Base-by-base conservation (phyloP, 352 stramenopile genomes). In the Pythium utonaiense region DNA sequence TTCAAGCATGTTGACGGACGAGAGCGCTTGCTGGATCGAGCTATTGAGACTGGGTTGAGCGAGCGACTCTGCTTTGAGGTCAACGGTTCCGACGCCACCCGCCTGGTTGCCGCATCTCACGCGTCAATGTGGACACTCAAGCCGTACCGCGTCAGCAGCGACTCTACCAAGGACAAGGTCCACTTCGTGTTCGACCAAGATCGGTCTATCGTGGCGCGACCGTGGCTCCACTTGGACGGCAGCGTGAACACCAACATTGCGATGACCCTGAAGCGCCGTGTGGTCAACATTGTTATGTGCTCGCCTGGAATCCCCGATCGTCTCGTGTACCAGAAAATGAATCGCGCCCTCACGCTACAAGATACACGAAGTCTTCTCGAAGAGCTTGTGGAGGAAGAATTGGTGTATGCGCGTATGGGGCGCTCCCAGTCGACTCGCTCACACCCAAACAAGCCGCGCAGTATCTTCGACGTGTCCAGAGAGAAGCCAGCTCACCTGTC, bases 251-350 rank as follows among this genome's bases (percentile, higher is more conserved):
- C 64, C 0, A 75, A 70, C 12, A 70, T 85, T 2, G 59, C 74
- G 25, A 54, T 92, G 19, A 64, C 73, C 47, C 57, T 95, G 22
- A 95, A 95, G 63, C 76, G 80, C 24, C 85, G 89, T 62, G 69
- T 92, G 12, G 78, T 90, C 17, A 95, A 91, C 58, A 89, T 92
- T 30, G 69, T 93, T 17, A 85, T 91, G 73, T 88, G 74, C 41
- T 77, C 54, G 0, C 86, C 86, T 24, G 86, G 86, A 1, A 88
- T 95, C 54, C 64, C 69, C 44, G 83, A 95, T 55, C 53, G 38
- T 13, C 53, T 40, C 24, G 62, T 95, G 42, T 77, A 89, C 55
- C 68, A 66, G 25, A 91, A 91, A 48, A 88, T 91, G 78, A 77
- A 79, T 14, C 85, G 83, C 17, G 62, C 89, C 27, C 16, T 95